These are phyloP conservation scores for Pythium graminicola DNA, from an alignment of 352 stramenopile species.

Conservation along the genomic window DNA sequence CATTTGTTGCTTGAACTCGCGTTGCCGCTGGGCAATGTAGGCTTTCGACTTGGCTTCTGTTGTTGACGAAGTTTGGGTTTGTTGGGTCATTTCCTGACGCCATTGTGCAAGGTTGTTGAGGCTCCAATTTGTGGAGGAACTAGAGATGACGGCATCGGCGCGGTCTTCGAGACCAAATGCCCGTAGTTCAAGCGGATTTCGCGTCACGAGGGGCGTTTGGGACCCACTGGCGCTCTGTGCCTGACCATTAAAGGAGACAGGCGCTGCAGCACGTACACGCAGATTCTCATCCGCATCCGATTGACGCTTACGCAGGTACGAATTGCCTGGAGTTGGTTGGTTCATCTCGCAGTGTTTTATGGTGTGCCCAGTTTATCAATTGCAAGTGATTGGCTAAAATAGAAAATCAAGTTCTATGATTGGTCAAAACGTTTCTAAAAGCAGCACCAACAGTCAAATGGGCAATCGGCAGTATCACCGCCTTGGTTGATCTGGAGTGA, in stretches of 20 bases:
- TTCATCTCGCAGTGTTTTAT: too few relatives aligned
- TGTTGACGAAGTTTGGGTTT: not conserved
- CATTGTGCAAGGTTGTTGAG: conserved; percentile 59
- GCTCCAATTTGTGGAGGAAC: conserved; percentile 38
- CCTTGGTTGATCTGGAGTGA: conserved; percentile 78
- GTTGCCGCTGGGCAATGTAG: conserved; percentile 64
- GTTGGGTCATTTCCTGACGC: conserved; percentile 44
- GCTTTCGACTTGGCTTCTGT: conserved; percentile 7
- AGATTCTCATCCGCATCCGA: conserved; percentile 13
- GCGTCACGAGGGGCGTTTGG: not conserved
- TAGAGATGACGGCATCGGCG: conserved; percentile 62
- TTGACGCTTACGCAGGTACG: conserved; percentile 15
- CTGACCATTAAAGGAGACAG: not conserved
- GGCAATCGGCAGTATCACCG: conserved; percentile 78
- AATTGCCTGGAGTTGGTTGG: not conserved
- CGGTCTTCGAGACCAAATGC: conserved; percentile 72
- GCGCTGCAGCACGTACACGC: not conserved
- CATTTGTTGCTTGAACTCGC: conserved; percentile 63
- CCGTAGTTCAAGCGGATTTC: conserved; percentile 43
- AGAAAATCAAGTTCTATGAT: not conserved
- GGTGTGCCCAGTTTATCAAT: too few relatives aligned
- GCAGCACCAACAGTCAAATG: conserved; percentile 90
- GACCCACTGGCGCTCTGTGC: not conserved
- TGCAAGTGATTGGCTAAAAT: conserved; percentile 18
- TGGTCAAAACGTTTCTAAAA: conserved; percentile 44